Conservation (phyloP, 148 eudicot genomes). For the Euryodendron excelsum region DNA sequence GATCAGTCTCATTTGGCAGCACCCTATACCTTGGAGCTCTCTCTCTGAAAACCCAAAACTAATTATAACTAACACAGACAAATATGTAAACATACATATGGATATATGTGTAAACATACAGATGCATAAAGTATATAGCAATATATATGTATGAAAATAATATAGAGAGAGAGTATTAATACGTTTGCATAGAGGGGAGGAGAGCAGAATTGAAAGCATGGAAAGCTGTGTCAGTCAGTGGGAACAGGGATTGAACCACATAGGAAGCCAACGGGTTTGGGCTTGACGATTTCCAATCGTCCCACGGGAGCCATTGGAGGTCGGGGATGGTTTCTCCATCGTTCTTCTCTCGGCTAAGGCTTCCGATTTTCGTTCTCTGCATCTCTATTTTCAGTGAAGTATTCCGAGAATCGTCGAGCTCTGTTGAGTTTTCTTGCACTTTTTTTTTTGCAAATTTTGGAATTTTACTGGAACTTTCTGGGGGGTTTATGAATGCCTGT, state of each 20-base stretch:
- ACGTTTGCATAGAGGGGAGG: constrained; percentile 71
- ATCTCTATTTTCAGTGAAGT: too few species aligned
- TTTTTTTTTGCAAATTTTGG: too few species aligned
- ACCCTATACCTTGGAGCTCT: constrained; percentile 84
- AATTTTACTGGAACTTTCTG: too few species aligned
- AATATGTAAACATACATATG: not conserved
- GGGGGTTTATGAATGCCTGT: too few species aligned
- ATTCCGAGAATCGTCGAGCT: too few species aligned
- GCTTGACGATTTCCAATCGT: constrained; percentile 58
- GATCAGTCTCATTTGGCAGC: constrained; percentile 90
- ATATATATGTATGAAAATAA: too few species aligned
- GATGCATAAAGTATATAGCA: not conserved
- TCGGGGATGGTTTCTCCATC: constrained; percentile 44
- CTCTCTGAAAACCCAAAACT: constrained; percentile 39
- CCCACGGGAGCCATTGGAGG: constrained; percentile 38
- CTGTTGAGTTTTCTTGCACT: too few species aligned
- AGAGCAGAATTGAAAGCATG: constrained; percentile 56
- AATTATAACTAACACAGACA: not conserved
- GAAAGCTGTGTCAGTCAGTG: constrained; percentile 67
- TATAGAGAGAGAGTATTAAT: constrained; percentile 14
- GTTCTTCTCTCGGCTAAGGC: too few species aligned
- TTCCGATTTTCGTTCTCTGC: too few species aligned
- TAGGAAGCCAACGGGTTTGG: constrained; percentile 80
- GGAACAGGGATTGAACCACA: constrained; percentile 91
- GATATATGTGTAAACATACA: not conserved